Evolutionary conservation across 495 filamentous ascomycete species (phyloP).

Genomic region (Trichoderma gamsii): DNA sequence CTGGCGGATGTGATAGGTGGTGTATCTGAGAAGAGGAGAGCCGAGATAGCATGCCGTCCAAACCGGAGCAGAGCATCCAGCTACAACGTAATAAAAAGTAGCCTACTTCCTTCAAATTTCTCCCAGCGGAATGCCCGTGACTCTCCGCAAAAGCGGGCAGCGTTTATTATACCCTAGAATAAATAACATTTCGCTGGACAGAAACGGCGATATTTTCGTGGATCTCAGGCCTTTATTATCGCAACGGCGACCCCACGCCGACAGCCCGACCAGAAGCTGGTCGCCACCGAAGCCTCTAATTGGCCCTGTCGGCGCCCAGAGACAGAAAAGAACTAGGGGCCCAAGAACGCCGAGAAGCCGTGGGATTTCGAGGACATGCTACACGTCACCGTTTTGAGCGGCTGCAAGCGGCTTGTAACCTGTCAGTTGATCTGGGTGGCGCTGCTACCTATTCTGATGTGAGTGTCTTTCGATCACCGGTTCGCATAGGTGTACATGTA

Average conservation of each 20-base stretch:
- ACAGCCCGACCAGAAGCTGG: neutral
- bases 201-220: neutral
- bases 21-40: neutral
- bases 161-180: neutral
- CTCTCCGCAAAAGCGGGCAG: neutral
- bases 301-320: neutral
- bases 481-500: too few species aligned
- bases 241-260: constrained; percentile 4
- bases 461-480: too few species aligned
- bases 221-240: neutral
- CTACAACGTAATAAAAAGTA: too few species aligned
- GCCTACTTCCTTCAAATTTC: too few species aligned
- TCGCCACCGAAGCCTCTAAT: neutral
- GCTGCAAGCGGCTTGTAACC: too few species aligned
- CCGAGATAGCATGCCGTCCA: neutral
- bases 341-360: neutral
- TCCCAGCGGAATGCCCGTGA: neutral
- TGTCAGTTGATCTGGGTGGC: too few species aligned
- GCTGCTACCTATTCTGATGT: too few species aligned
- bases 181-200: neutral
- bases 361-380: neutral
- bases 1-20: neutral
- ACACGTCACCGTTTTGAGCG: neutral
- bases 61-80: neutral
- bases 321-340: neutral